These are phyloP conservation scores for Rhododendron molle DNA, from an alignment of 148 eudicot genomes.

Conservation along the genomic window DNA sequence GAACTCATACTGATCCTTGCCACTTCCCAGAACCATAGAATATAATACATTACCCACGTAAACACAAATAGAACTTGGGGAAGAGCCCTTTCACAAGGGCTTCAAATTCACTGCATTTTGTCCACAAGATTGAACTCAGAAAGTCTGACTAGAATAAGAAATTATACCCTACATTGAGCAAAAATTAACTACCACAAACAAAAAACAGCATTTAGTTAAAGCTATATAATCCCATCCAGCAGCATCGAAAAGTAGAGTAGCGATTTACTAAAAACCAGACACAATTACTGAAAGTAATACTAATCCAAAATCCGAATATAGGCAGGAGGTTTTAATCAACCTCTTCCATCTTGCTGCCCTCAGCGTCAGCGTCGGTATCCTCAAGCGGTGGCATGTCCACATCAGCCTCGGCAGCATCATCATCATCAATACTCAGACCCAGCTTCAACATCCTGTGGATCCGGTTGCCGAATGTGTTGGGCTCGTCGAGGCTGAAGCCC, in stretches of 20 bases:
- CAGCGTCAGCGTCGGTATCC: slow-evolving; percentile 48
- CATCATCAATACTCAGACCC: slow-evolving; percentile 72
- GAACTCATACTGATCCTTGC: too few relatives aligned
- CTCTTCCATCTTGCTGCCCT: slow-evolving; percentile 75
- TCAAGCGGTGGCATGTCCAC: slow-evolving; percentile 60
- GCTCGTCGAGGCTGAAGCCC: slow-evolving; percentile 80
- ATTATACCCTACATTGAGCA: neutral
- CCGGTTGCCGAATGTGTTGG: slow-evolving; percentile 79
- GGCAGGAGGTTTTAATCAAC: slow-evolving; percentile 36
- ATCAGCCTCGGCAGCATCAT: slow-evolving; percentile 50
- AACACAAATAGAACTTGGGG: too few relatives aligned
- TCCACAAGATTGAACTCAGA: neutral
- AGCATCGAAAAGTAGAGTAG: neutral
- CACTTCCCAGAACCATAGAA: too few relatives aligned
- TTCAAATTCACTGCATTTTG: too few relatives aligned
- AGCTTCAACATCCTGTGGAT: slow-evolving; percentile 90
- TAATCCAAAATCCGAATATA: neutral
- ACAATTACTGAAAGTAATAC: neutral
- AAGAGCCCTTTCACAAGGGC: too few relatives aligned
- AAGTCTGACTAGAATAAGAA: neutral
- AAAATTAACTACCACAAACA: neutral
- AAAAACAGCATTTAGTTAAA: neutral
- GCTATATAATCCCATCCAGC: neutral
- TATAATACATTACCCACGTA: too few relatives aligned
- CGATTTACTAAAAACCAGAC: neutral